Evolutionary conservation across 116 monocot species (phyloP).

Genomic region (Papilionanthe hybrid): DNA sequence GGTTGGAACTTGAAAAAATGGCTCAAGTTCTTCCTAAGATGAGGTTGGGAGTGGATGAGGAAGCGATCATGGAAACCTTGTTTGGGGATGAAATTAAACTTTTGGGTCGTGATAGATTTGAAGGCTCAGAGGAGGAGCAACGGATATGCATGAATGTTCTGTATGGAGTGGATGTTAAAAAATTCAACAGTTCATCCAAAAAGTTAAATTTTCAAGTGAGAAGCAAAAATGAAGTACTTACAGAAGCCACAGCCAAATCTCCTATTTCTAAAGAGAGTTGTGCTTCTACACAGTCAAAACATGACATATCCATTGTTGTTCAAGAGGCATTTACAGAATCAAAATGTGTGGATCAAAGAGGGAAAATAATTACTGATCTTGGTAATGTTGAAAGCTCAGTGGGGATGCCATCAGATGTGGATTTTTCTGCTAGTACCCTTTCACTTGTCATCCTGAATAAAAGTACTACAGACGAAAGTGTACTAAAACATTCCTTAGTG

Average conservation of each 20-base stretch:
- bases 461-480: no score
- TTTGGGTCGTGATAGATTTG: slow-evolving; percentile 22
- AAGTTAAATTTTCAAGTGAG: background rate
- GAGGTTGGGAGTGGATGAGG: slow-evolving; percentile 7
- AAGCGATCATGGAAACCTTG: slow-evolving; percentile 31
- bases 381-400: no score
- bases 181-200: background rate
- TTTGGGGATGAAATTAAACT: slow-evolving; percentile 30
- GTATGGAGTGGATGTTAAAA: background rate
- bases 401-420: no score
- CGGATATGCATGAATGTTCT: slow-evolving; percentile 40
- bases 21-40: background rate
- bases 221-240: background rate
- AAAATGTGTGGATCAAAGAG: slow-evolving; percentile 5
- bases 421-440: no score
- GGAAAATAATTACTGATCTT: no score
- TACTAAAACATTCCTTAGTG: background rate
- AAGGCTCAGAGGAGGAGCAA: slow-evolving; percentile 39
- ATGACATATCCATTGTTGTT: slow-evolving; percentile 8
- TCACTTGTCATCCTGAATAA: no score
- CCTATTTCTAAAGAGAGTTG: slow-evolving; percentile 14
- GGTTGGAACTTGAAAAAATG: background rate
- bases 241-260: slow-evolving; percentile 11
- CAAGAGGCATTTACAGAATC: background rate
- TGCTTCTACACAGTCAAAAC: slow-evolving; percentile 7